Evolutionary conservation across 1,139 yeast genomes (phyloP).

Genomic region (Nakaseomyces nivariensis): DNA sequence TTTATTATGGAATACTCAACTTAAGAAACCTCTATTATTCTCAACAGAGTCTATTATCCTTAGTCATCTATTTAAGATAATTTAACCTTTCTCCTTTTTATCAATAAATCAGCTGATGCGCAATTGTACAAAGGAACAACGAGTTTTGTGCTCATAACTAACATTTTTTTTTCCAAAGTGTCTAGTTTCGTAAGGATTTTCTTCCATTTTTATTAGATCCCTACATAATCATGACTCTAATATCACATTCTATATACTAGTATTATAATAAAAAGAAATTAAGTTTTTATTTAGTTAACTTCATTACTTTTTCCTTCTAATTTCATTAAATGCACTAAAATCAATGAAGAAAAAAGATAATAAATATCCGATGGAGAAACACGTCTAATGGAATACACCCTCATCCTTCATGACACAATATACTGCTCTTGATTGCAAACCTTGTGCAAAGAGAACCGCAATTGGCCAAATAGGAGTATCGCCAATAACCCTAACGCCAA

Average conservation of each 20-base stretch:
- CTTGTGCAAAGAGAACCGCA: conserved; percentile 66
- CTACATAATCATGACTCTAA: not conserved
- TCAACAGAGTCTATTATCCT: no score
- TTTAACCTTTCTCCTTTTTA: not conserved
- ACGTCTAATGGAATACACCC: not conserved
- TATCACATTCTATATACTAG: not conserved
- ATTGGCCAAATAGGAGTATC: conserved; percentile 83
- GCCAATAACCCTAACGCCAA: conserved; percentile 64
- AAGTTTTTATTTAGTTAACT: no score
- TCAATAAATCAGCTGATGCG: no score
- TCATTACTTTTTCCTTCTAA: no score
- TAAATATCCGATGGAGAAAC: not conserved
- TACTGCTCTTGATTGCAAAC: conserved; percentile 57
- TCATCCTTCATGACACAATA: conserved; percentile 19
- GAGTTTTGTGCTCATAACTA: no score
- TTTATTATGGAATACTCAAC: no score
- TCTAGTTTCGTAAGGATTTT: no score
- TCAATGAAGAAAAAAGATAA: not conserved
- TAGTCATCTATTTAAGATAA: not conserved
- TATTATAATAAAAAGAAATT: not conserved
- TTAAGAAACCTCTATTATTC: no score
- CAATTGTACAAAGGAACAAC: no score
- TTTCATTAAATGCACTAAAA: not conserved
- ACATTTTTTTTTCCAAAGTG: no score
- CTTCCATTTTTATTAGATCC: not conserved